Conservation (phyloP, 2,329 filamentous ascomycete genomes). For the Penicillium sp. region DNA sequence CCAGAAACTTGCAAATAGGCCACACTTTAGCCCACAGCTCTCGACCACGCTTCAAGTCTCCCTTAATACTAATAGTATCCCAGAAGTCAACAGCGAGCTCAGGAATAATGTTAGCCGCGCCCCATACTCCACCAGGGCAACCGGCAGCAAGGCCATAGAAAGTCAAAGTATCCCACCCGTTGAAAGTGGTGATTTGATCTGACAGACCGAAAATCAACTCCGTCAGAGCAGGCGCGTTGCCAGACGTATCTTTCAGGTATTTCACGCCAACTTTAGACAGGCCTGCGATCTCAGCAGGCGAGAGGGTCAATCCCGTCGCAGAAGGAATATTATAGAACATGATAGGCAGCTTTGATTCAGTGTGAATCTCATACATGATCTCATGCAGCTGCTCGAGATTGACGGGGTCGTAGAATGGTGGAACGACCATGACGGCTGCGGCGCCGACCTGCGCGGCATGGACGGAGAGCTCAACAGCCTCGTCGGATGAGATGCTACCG, state of each 20-base stretch:
- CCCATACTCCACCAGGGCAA: slow-evolving; percentile 52
- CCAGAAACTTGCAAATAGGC: slow-evolving; percentile 52
- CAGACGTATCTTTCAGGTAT: slow-evolving; percentile 54
- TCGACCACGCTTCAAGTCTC: slow-evolving; percentile 44
- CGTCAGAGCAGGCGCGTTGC: slow-evolving; percentile 51
- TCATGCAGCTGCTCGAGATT: slow-evolving; percentile 42
- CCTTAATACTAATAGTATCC: slow-evolving; percentile 46
- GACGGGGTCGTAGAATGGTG: slow-evolving; percentile 51
- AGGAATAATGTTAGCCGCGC: slow-evolving; percentile 52
- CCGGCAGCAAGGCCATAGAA: slow-evolving; percentile 54
- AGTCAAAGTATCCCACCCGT: slow-evolving; percentile 55
- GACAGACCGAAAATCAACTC: slow-evolving; percentile 48
- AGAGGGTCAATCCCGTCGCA: slow-evolving; percentile 45
- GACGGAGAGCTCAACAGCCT: slow-evolving; percentile 42
- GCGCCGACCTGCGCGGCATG: slow-evolving; percentile 44
- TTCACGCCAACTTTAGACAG: slow-evolving; percentile 48
- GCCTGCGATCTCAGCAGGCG: slow-evolving; percentile 44
- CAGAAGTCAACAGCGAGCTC: slow-evolving; percentile 50
- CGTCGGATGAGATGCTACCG: slow-evolving; percentile 45
- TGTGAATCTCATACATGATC: slow-evolving; percentile 43
- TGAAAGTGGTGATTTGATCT: slow-evolving; percentile 49
- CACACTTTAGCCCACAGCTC: slow-evolving; percentile 52
- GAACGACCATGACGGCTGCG: slow-evolving; percentile 49
- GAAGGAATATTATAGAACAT: slow-evolving; percentile 55
- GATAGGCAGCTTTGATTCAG: slow-evolving; percentile 44